Percentiles rank a stretch among this genome's conserved stretches.
These are phyloP conservation scores for Rhizopus stolonifer DNA, from an alignment of 371 early-diverging fungal species.

Conservation along the genomic window DNA sequence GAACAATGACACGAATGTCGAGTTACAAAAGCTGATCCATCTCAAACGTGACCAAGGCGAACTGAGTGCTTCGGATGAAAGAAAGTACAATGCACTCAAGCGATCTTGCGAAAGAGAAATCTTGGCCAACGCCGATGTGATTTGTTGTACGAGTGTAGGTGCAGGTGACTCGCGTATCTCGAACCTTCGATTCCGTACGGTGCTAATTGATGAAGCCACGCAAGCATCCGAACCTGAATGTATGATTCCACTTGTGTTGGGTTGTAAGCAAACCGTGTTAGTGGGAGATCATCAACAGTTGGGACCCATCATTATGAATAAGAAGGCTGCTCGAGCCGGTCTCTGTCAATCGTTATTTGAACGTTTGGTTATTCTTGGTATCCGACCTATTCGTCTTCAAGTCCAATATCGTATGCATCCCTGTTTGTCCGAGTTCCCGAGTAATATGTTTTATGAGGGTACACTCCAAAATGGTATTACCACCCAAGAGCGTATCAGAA, in stretches of 20 bases:
- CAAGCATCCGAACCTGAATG: constrained; percentile 98
- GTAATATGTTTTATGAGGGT: constrained; percentile 99
- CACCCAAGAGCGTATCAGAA: constrained; percentile 84
- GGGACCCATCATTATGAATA: constrained; percentile 97
- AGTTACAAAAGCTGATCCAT: constrained; percentile 88
- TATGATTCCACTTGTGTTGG: constrained; percentile 95
- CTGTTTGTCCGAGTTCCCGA: constrained; percentile 95
- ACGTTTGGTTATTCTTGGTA: constrained; percentile 88
- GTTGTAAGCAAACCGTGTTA: constrained; percentile 93
- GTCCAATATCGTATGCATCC: constrained; percentile 99
- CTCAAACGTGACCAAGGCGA: constrained; percentile 90
- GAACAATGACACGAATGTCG: constrained; percentile 89
- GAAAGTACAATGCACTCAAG: constrained; percentile 77
- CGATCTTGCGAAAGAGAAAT: constrained; percentile 88
- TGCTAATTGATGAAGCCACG: constrained; percentile 97
- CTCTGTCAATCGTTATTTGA: constrained; percentile 97
- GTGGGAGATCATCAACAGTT: constrained; percentile 99
- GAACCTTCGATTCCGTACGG: constrained; percentile 88
- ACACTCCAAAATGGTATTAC: constrained; percentile 96
- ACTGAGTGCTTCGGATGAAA: constrained; percentile 83
- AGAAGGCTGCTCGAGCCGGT: constrained; percentile 94
- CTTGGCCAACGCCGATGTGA: constrained; percentile 92
- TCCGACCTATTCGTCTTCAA: constrained; percentile 92
- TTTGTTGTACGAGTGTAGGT: constrained; percentile 97
- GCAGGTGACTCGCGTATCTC: constrained; percentile 95